Percentiles rank a stretch among this genome's conserved stretches.
These are phyloP conservation scores for Craterostigma plantagineum DNA, from an alignment of 257 asterid genomes.

Conservation along the genomic window DNA sequence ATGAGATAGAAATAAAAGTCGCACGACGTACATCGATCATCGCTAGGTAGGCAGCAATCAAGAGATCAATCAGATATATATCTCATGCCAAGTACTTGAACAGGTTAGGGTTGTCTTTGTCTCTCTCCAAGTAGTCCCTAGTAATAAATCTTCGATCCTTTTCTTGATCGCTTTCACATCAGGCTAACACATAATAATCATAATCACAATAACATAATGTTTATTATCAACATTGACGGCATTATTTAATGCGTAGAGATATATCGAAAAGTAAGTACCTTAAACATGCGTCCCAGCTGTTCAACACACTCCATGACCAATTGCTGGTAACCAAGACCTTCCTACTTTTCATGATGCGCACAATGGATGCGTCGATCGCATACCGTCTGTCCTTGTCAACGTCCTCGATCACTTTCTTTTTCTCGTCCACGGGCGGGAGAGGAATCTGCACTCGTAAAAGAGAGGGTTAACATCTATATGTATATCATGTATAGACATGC, in stretches of 20 bases:
- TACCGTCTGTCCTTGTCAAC: conserved; percentile 95
- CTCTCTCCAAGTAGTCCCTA: conserved; percentile 85
- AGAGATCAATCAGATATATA: no score
- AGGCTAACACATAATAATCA: no score
- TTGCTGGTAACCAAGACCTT: conserved; percentile 90
- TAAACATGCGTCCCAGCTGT: conserved; percentile 92
- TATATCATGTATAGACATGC: neutral
- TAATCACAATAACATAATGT: neutral
- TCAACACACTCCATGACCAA: conserved; percentile 92
- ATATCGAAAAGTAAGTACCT: conserved; percentile 51
- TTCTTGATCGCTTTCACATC: conserved; percentile 96
- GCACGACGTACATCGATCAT: no score
- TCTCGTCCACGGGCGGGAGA: conserved; percentile 97
- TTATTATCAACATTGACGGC: no score
- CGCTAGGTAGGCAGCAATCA: no score
- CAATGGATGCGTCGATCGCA: conserved; percentile 96
- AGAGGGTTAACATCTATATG: no score
- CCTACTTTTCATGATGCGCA: conserved; percentile 96
- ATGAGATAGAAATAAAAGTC: no score
- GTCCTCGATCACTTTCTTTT: conserved; percentile 92
- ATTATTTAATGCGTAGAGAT: no score
- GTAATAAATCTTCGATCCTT: conserved; percentile 93
- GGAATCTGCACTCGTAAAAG: conserved; percentile 38
- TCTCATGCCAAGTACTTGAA: conserved; percentile 90
- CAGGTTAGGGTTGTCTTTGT: conserved; percentile 82